Base-by-base conservation (phyloP, 2,329 filamentous ascomycete species). In the Mollisiaceae sp. region DNA sequence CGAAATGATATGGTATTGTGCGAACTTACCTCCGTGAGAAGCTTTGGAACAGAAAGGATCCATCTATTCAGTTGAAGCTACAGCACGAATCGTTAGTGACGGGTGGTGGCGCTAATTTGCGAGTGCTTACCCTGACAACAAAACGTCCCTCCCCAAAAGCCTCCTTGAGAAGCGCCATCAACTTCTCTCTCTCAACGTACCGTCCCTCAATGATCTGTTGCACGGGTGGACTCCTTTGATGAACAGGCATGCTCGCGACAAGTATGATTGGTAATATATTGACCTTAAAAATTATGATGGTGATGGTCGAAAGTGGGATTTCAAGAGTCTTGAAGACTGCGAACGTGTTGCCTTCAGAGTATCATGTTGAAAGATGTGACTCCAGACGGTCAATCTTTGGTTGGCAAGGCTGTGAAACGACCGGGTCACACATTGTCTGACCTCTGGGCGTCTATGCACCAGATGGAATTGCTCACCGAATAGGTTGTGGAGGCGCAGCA, bases 171-270 rank as follows among this genome's bases (percentile, higher is more conserved):
- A 69, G 22, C 14, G 4, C 11, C 24, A 58, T 32, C 54, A 70
- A 58, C 50, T 47, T 70, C 50, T 50, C 57, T 2, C 67, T 59
- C 22, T 70, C 63, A 14, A 70, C 55, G 52, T 70, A 70, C 1
- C 67, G 65, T 2, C 67, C 60, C 35, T 69, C 69, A 36, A 70
- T 66, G 4, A 69, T 55, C 45, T 70, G 69, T 32, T 66, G 59
- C n/a, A 14, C 43, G 22, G 8, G 43, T 8, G 12, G 8, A 20
- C 18, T 11, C 43, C 22, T 20, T 6, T 18, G 43, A n/a, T 47
- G 43, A 6, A n/a, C 14, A 18, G 18, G 18, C 43, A 39, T 39
- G 14, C 8, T 39, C 36, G 36, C 36, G 8, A 39, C 14, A 8
- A 39, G 43, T 11, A n/a, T 18, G 43, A n/a, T 20, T 18, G 43